Percentiles rank a stretch among this genome's conserved stretches.
Conservation (phyloP, 2,329 filamentous ascomycete species). For the Botryotinia calthae region DNA sequence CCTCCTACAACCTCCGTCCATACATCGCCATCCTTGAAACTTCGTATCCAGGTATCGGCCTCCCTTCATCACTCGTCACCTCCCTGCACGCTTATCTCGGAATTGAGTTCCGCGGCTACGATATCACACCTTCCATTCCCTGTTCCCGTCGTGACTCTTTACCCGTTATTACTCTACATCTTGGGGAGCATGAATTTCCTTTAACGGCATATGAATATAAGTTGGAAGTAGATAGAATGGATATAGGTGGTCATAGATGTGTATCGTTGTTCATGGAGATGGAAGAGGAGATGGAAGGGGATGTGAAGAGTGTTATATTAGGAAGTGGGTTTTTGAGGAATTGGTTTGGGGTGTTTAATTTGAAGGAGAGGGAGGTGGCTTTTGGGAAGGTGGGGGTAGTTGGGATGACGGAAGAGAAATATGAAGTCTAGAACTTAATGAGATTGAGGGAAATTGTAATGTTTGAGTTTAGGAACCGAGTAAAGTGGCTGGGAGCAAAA, state of each 20-base stretch:
- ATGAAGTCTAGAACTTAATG: neutral
- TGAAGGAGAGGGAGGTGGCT: constrained; percentile 21
- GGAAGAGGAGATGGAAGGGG: neutral
- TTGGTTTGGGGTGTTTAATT: constrained; percentile 23
- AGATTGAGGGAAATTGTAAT: neutral
- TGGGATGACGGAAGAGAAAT: neutral
- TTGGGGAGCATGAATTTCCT: constrained; percentile 4
- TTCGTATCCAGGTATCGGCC: constrained; percentile 1
- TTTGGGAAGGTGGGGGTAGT: constrained; percentile 8
- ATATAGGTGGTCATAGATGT: constrained; percentile 20
- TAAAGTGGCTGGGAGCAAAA: neutral
- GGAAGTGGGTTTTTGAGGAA: constrained; percentile 23
- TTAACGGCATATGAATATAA: constrained; percentile 21
- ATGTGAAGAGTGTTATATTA: constrained; percentile 18
- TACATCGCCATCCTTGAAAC: constrained; percentile 8
- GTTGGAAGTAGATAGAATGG: constrained; percentile 19
- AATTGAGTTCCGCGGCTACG: neutral
- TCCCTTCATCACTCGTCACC: neutral
- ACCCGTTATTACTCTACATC: neutral
- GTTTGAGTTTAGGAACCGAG: neutral
- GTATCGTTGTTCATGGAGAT: constrained; percentile 22
- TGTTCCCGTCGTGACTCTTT: constrained; percentile 1
- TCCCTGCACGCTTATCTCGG: constrained; percentile 4
- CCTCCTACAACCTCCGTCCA: neutral
- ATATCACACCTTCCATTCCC: neutral